Evolutionary conservation across 208 protist species (phyloP).

Genomic region (Acanthamoeba triangularis): DNA sequence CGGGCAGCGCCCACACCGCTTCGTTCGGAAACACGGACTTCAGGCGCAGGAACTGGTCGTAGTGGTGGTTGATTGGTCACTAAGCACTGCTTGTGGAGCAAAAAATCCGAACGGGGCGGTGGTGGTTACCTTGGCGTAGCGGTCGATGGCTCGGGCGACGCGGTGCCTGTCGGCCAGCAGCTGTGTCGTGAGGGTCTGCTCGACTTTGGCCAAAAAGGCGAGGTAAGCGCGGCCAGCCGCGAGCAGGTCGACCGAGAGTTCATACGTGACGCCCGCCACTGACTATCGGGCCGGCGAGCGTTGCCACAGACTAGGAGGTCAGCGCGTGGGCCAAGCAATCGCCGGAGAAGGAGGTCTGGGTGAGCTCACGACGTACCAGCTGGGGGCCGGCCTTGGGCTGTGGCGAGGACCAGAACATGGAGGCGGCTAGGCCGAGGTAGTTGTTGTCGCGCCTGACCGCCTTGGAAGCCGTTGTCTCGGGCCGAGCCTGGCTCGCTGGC

Average conservation of each 20-base stretch:
- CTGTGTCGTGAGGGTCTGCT: not conserved
- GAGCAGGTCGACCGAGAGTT: too few relatives aligned
- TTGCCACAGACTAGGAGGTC: too few relatives aligned
- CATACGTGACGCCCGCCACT: too few relatives aligned
- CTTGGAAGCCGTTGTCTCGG: too few relatives aligned
- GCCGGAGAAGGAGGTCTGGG: too few relatives aligned
- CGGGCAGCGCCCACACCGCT: not conserved
- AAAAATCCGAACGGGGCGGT: not conserved
- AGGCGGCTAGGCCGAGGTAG: too few relatives aligned
- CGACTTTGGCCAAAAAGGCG: not conserved
- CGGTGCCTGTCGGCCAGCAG: not conserved
- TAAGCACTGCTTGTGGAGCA: not conserved
- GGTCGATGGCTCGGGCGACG: not conserved
- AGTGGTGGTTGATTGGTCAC: not conserved
- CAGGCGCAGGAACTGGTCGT: not conserved
- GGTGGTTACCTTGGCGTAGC: not conserved
- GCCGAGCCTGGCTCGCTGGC: not conserved
- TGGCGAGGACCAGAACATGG: too few relatives aligned
- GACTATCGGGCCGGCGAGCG: too few relatives aligned
- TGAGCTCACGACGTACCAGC: too few relatives aligned
- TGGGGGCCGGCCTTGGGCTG: too few relatives aligned
- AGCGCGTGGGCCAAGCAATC: too few relatives aligned
- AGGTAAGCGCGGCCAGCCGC: not conserved
- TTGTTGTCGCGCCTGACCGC: too few relatives aligned
- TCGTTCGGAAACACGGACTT: not conserved